phyloP scores from a whole-genome alignment of 495 filamentous ascomycete genomes.

The Patellaria atrata region DNA sequence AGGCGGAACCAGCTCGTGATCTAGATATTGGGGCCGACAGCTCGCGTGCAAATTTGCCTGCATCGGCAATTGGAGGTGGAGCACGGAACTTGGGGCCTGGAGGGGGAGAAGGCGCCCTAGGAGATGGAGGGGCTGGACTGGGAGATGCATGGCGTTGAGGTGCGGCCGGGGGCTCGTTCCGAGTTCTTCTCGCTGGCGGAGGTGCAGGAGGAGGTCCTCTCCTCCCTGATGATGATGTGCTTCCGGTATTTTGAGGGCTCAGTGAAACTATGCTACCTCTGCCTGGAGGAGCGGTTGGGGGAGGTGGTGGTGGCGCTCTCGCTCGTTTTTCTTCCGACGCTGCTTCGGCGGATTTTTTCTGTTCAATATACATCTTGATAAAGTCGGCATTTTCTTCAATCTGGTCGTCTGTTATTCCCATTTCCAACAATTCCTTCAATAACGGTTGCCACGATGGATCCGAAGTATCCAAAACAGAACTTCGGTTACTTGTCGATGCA shows the following conservation, averaged over 20 bases:
- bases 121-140: slow-evolving; percentile 18
- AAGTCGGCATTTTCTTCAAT: slow-evolving; percentile 89
- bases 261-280: slow-evolving; percentile 29
- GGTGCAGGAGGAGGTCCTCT: slow-evolving; percentile 71
- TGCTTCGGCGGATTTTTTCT: slow-evolving; percentile 50
- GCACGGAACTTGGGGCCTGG: slow-evolving; percentile 49
- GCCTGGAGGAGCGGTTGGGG: slow-evolving; percentile 33
- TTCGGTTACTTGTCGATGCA: slow-evolving; percentile 27
- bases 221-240: slow-evolving; percentile 42
- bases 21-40: slow-evolving; percentile 37
- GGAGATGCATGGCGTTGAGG: slow-evolving; percentile 9
- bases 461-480: slow-evolving; percentile 58
- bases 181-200: slow-evolving; percentile 58
- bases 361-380: slow-evolving; percentile 78
- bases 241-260: slow-evolving; percentile 55
- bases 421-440: slow-evolving; percentile 62
- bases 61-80: slow-evolving; percentile 73
- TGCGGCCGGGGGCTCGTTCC: slow-evolving; percentile 21
- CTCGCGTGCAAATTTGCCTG: slow-evolving; percentile 59
- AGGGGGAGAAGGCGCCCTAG: slow-evolving; percentile 18
- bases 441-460: slow-evolving; percentile 78
- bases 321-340: slow-evolving; percentile 31
- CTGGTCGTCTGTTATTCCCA: slow-evolving; percentile 87
- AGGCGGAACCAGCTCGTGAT: slow-evolving; percentile 41
- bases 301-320: slow-evolving; percentile 47